Base-by-base conservation (phyloP, 495 filamentous ascomycete genomes). In the Xylaria castorea region DNA sequence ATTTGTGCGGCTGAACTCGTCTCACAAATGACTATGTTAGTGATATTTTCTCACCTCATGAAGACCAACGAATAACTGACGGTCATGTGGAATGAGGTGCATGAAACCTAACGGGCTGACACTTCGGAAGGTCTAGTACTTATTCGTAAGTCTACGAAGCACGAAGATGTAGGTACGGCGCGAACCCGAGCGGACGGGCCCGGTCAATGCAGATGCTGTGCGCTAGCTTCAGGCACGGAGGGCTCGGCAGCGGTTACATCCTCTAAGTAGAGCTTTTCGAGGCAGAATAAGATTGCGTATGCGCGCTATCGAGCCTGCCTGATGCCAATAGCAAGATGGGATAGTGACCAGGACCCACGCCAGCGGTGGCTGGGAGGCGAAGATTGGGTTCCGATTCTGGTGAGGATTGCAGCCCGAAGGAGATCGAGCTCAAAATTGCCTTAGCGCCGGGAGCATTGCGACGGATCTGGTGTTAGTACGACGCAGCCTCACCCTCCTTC, bases 221-320 rank as follows among this genome's bases (percentile, higher is more conserved):
- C 69, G 60, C 61, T 71, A 71, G 69, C 69, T 46, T 42, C 46
- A 65, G 69, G 69, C 36, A 71, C 62, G 36, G 38, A 34, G n/a
- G 44, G 46, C 42, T 62, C 57, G 68, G 46, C 38, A 65, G 44
- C 27, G 55, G 50, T 46, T 50, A 70, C 55, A 6, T 46, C 53
- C 66, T 38, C 5, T 12, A 42, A 42, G 38, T 32, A 51, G 65
- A 55, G 20, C 22, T 58, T 12, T 14, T 46, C 42, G 44, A 48
- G 58, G 32, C 46, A 38, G 58, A 30, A 18, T 20, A 42, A n/a
- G 68, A 64, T 62, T 53, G 42, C 68, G 68, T 25, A 34, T 38
- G n/a, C 14, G 68, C 32, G 57, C 42, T 57, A 61, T 44, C n/a
- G 34, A 57, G 69, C 60, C 44, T 42, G 46, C 38, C 65, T 46